Evolutionary conservation across 2,329 filamentous ascomycete genomes (phyloP), one percentile per base, ranked within the genome.

Genomic region (Penicillium sp.): DNA sequence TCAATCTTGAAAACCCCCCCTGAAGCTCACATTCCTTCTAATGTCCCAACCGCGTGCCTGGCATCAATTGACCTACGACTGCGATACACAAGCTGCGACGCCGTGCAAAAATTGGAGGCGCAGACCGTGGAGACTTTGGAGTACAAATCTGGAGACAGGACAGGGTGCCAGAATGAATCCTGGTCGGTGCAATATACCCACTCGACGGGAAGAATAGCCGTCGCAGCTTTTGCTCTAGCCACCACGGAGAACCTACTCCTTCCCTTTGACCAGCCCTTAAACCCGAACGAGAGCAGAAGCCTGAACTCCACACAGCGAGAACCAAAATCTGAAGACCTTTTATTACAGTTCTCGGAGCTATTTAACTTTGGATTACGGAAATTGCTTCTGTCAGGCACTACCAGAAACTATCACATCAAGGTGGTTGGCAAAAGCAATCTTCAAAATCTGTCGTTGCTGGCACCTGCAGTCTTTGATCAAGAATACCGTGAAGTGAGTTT

Each of bases 401-500:
- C 52, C 19, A 65, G 63, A 43, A 37, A 35, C 11, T 19, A 52
- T 6, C 25, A 22, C 28, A 60, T 60, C 26, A n/a, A 28, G 14
- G 19, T 60, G 4, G 22, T 54, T n/a, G 55, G 46, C 6, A 35
- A 62, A 3, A 52, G 57, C 8, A 40, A 46, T 14, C 57, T 66
- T 13, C 59, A 62, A 33, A 61, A 56, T 37, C 59, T 78, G 37
- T 59, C 67, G 1, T 58, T 65, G 13, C 61, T 76, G 4, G 68
- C 65, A 1, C 76, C 76, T 6, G 63, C 59, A 11, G 57, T 76
- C 8, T 76, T 77, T 51, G 72, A 67, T 14, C 61, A 59, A 8
- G 63, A 67, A 4, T 77, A 78, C 55, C 65, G 66, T 46, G 65
- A 71, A 61, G 77, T 76, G 57, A 66, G 60, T 42, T 4, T 11